These are phyloP conservation scores for Arthonia radiata DNA, from an alignment of 495 filamentous ascomycete species.

Conservation along the genomic window DNA sequence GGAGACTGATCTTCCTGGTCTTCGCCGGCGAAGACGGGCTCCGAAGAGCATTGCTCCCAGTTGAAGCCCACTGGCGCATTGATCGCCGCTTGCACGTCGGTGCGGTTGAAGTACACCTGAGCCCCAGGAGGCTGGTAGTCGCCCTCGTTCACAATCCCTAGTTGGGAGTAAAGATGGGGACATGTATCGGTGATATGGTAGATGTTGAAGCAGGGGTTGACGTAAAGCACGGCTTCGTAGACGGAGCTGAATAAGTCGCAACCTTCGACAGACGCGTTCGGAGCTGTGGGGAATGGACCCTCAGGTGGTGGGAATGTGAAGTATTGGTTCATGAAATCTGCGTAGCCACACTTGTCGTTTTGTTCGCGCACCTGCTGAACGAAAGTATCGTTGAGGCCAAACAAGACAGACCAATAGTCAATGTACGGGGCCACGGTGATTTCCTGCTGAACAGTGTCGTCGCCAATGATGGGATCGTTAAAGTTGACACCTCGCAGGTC, in stretches of 20 bases:
- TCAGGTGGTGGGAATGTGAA: constrained; percentile 46
- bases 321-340: constrained; percentile 31
- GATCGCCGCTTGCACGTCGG: constrained; percentile 50
- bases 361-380: constrained; percentile 27
- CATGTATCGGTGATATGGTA: constrained; percentile 56
- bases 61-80: constrained; percentile 32
- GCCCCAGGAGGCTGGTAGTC: constrained; percentile 20
- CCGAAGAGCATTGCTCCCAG: constrained; percentile 40
- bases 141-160: constrained; percentile 28
- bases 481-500: constrained; percentile 42
- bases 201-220: constrained; percentile 64
- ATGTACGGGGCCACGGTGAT: constrained; percentile 30
- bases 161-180: constrained; percentile 44
- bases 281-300: constrained; percentile 24
- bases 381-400: constrained; percentile 43
- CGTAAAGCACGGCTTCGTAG: constrained; percentile 22
- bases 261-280: constrained; percentile 10
- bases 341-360: constrained; percentile 38
- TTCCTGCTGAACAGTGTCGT: constrained; percentile 21
- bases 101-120: constrained; percentile 50
- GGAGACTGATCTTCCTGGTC: no score
- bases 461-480: constrained; percentile 39
- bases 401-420: constrained; percentile 33
- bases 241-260: constrained; percentile 29
- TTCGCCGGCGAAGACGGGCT: no score